These are phyloP conservation scores for Xylariales sp. DNA, from an alignment of 2,329 filamentous ascomycete species.

Conservation along the genomic window DNA sequence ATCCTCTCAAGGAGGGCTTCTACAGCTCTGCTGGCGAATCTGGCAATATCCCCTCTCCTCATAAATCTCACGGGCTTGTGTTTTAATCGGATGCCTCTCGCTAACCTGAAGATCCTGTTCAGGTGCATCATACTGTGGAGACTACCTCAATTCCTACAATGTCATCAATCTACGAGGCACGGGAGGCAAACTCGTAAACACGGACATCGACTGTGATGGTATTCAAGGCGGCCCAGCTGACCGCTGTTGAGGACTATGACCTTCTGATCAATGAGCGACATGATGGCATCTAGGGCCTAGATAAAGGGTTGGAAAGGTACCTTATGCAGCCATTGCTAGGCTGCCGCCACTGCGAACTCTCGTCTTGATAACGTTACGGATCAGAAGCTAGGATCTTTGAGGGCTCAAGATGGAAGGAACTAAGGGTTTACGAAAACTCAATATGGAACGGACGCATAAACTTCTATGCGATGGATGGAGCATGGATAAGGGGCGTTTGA, in stretches of 20 bases:
- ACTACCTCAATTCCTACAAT: constrained; percentile 30
- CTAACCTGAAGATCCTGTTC: too few species aligned
- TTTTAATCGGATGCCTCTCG: too few species aligned
- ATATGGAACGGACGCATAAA: constrained; percentile 45
- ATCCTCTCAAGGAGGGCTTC: too few species aligned
- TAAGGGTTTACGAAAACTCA: constrained; percentile 45
- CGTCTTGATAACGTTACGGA: too few species aligned
- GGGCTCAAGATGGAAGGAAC: too few species aligned
- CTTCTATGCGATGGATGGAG: neutral
- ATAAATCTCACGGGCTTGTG: too few species aligned
- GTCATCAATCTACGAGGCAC: constrained; percentile 41
- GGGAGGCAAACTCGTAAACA: constrained; percentile 40
- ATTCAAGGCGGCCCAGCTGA: neutral
- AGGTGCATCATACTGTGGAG: constrained; percentile 38
- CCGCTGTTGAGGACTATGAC: neutral
- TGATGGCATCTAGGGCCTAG: constrained; percentile 36
- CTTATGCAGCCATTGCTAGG: too few species aligned
- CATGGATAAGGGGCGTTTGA: neutral
- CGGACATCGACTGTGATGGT: constrained; percentile 50
- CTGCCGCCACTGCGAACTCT: too few species aligned
- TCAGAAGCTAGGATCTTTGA: too few species aligned
- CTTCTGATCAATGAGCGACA: constrained; percentile 35
- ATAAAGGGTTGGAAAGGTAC: constrained; percentile 30
- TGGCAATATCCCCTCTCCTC: too few species aligned
- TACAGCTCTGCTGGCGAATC: too few species aligned